Evolutionary conservation across 441 rosid species (phyloP), one percentile per base, ranked within the genome.

Genomic region (Pelargonium citronellum): DNA sequence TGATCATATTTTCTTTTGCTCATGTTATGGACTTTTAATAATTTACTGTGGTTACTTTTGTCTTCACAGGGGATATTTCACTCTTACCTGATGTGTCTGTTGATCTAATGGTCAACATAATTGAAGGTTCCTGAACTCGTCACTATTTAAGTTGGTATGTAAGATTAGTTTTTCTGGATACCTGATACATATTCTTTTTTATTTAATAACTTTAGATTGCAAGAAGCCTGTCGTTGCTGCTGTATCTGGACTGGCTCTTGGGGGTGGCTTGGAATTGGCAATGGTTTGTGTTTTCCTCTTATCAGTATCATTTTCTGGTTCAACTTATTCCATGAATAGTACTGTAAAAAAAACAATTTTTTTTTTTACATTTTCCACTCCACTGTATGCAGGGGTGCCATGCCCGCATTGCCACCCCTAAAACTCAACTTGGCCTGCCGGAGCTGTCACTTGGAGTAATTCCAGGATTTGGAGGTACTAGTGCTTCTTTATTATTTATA

Each of bases 191-290:
- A 19, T 4, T 64, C 9, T 49, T 46, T 57, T 34, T 46, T 55
- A 1, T 69, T 78, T 67, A 19, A 43, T 37, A 64, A 44, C 57
- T 4, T 53, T 66, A 94, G 97, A 87, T 82, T 86, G 89, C 75
- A 87, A 83, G 85, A 94, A 91, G 85, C 99, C 99, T 37, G 68
- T 89, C 72, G 97, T 94, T 81, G 97, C 99, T 68, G 99, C 99
- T 67, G 86, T 94, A 61, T 92, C 90, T 85, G 99, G 99, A 76
- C 76, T 94, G 73, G 97, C 99, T 57, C 92, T 94, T 70, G 99
- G 99, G 76, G 99, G 99, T 80, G 99, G 99, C 80, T 83, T 94
- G 68, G 99, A 94, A 77, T 64, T 94, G 66, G 92, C 96, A 58
- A 69, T 94, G 99, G 99, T 94, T 65, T 73, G 83, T 82, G 43